phyloP scores from a whole-genome alignment of 1,284 basidiomycete genomes.

The Tausonia pullulans region DNA sequence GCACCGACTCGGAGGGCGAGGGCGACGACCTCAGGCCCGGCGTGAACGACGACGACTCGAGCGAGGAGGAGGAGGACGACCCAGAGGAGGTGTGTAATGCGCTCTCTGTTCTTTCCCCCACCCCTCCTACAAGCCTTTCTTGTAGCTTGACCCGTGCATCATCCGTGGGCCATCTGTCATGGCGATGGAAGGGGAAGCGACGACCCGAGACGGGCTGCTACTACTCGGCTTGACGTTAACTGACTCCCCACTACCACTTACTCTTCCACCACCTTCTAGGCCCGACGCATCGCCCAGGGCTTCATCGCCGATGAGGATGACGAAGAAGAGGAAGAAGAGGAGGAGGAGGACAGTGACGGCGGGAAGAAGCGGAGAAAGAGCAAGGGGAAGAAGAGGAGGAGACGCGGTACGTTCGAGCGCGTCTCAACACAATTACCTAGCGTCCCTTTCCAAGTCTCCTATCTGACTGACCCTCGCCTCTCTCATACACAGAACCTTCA shows the following conservation, averaged over 20 bases:
- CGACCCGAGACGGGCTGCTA: too few species aligned
- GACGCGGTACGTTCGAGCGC: conserved; percentile 19
- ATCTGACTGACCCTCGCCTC: conserved; percentile 1
- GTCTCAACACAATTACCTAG: conserved; percentile 10
- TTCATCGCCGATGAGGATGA: conserved; percentile 36
- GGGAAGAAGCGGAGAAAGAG: conserved; percentile 24
- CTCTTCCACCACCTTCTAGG: conserved; percentile 4
- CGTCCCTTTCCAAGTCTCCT: conserved; percentile 2
- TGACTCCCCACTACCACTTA: neutral
- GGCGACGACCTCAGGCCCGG: conserved; percentile 34
- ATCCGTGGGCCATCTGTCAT: too few species aligned
- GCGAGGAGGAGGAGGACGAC: conserved; percentile 36
- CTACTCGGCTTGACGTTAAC: neutral
- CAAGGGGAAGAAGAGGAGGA: conserved; percentile 29
- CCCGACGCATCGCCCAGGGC: conserved; percentile 31
- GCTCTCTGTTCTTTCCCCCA: neutral
- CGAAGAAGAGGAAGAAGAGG: conserved; percentile 32
- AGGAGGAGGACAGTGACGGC: conserved; percentile 22
- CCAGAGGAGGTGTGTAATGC: conserved; percentile 27
- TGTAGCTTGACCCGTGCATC: too few species aligned
- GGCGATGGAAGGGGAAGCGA: too few species aligned
- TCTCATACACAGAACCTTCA: neutral
- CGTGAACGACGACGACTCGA: conserved; percentile 32
- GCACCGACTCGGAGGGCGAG: conserved; percentile 21
- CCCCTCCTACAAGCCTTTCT: neutral